Evolutionary conservation across 306 rosid genomes (phyloP), one percentile per base, ranked within the genome.

Genomic region (Castanopsis chinensis): DNA sequence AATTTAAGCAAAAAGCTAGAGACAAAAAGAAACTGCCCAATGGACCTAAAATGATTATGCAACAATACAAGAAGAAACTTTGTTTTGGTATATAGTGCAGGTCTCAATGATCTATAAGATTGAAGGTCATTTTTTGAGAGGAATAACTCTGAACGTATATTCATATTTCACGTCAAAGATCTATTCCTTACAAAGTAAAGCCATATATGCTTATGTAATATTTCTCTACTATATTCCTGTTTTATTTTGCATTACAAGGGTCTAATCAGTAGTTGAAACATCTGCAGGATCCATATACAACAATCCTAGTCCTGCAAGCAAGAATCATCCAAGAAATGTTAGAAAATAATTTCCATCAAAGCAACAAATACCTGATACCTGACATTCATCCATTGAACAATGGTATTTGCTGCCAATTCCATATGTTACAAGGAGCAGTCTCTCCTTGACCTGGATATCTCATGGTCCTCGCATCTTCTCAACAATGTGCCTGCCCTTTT

Each of bases 391-490:
- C n/a, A 33, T 21, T 65, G 75, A 52, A 55, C 76, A 86, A 78
- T 69, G 83, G 51, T 30, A 54, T 59, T 35, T 78, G 74, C 72
- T 60, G 75, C 28, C 51, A 70, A 80, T 56, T 43, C 55, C 30
- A 12, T 45, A 18, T 33, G 43, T 33, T 67, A 18, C 45, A 14
- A 17, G 28, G 25, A 28, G 21, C 51, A 14, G 19, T 49, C 17
- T 75, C 73, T 45, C 67, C 61, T 61, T 49, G 9, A 71, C 70
- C 74, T 30, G 3, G 61, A 30, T 32, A 25, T 86, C 73, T 89
- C 88, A 91, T 5, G 97, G 82, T 63, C 89, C 97, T 83, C 91
- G 84, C 98, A 95, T 95, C 81, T 91, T 95, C 83, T 91, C 99
- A 59, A 91, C 98, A 53, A 94, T 89, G 83, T 70, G 67, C 67